Evolutionary conservation across 148 eudicot species (phyloP), one percentile per base, ranked within the genome.

Genomic region (Tetragonia tetragonoides): DNA sequence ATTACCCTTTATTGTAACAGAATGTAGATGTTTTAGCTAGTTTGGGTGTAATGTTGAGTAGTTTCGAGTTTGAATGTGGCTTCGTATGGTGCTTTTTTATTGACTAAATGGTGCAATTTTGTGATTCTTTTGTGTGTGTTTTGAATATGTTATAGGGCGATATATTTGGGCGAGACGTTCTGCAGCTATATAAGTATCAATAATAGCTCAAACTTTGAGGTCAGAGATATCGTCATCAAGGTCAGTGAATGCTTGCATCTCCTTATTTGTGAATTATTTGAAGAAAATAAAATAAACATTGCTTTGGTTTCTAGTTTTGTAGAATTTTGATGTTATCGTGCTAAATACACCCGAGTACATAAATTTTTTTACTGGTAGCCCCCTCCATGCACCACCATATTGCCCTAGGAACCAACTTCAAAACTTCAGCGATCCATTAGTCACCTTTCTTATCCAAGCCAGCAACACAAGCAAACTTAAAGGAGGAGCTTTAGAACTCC

Each of bases 161-260:
- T 95, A 74, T 93, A 95, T 87, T 84, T 95, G 75, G 99, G 99
- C 59, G 99, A 95, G 92, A 95, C 99, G 5, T 95, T 95, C 79
- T 91, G 97, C 88, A 95, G 99, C 72, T 95, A 95, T 76, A 86
- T 95, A 49, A 95, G 99, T 75, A 91, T 95, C 76, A 95, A 93
- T 81, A 95, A 95, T 79, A 95, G 99, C 77, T 95, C 99, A 11
- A 87, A 54, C 76, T 91, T 88, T 74, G 97, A 95, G 78, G 97
- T 87, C 24, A 86, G 93, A 51, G 99, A 93, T 59, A 68, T 95
- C 59, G 82, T 87, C 34, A 93, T 95, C 73, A 95, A 95, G 99
- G 99, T 95, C 56, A 80, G 68, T 73, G 10, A 53, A 53, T 57
- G 18, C 39, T 28, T 71, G 34, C 46, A 11, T 38, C 23, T 61